A percentile compares a stretch with the other conserved stretches of the same genome.
Conservation (phyloP, 1,284 basidiomycete species). For the Tausonia pullulans region DNA sequence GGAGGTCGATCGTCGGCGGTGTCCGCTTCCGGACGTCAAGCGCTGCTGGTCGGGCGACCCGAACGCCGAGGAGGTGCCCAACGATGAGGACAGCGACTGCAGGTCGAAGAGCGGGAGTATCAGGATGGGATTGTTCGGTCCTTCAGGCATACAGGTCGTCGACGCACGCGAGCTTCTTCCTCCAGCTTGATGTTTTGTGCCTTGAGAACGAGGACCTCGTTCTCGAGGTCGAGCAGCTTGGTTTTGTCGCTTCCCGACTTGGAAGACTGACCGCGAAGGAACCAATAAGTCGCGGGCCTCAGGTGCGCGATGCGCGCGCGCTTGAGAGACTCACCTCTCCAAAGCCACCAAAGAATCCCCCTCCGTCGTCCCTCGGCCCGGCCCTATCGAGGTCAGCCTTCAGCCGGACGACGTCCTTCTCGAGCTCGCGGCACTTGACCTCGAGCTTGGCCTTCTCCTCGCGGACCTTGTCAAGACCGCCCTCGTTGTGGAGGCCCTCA, state of each 20-base stretch:
- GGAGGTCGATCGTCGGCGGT: slow-evolving; percentile 23
- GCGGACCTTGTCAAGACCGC: slow-evolving; percentile 1
- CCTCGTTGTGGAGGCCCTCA: not conserved
- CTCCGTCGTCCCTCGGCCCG: slow-evolving; percentile 13
- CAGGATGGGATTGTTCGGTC: not conserved
- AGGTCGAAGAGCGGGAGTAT: no score
- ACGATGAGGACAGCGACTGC: no score
- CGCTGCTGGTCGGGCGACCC: not conserved
- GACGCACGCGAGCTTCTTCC: slow-evolving; percentile 21
- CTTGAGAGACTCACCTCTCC: slow-evolving; percentile 16
- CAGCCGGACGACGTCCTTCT: slow-evolving; percentile 17
- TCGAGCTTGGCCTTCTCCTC: slow-evolving; percentile 19
- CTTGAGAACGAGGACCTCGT: slow-evolving; percentile 19
- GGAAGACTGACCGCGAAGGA: not conserved
- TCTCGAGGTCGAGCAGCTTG: slow-evolving; percentile 22
- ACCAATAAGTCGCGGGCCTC: no score
- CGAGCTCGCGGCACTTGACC: slow-evolving; percentile 23
- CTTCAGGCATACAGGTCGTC: not conserved
- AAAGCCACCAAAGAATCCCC: slow-evolving; percentile 8
- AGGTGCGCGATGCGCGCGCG: no score
- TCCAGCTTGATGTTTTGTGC: slow-evolving; percentile 23
- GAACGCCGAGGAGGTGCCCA: not conserved
- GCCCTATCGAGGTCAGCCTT: slow-evolving; percentile 14
- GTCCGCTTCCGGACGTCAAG: not conserved
- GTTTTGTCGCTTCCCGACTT: slow-evolving; percentile 18